These are phyloP conservation scores for Phanerodontia chrysosporium DNA, from an alignment of 768 basidiomycete genomes.

Conservation along the genomic window DNA sequence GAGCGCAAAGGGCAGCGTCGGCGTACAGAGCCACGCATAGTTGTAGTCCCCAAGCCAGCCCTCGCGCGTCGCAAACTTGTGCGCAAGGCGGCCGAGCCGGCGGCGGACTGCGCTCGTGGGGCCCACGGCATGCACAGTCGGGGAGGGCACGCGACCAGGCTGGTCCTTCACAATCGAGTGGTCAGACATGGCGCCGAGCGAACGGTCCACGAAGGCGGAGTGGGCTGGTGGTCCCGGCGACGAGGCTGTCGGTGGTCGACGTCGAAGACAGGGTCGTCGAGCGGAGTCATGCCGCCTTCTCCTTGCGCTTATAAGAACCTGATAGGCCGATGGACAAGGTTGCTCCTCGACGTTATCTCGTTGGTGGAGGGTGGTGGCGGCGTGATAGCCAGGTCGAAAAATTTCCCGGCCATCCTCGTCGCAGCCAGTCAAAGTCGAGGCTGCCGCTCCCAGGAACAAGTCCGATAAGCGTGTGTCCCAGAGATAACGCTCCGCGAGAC, in stretches of 20 bases:
- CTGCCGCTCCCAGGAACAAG: not conserved
- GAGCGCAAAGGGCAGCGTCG: conserved; percentile 52
- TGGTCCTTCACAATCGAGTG: conserved; percentile 28
- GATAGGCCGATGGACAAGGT: not conserved
- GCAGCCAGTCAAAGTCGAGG: not conserved
- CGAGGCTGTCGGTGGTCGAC: not conserved
- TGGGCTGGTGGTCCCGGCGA: not conserved
- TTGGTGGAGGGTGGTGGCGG: conserved; percentile 2
- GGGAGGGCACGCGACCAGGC: conserved; percentile 19
- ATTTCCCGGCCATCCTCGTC: not conserved
- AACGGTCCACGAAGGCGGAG: not conserved
- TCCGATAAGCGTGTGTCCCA: not conserved
- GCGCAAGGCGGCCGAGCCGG: conserved; percentile 16
- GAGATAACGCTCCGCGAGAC: not conserved
- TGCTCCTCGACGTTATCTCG: not conserved
- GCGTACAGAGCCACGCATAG: conserved; percentile 67
- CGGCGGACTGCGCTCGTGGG: conserved; percentile 8
- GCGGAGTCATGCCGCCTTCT: not conserved
- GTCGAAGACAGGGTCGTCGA: not conserved
- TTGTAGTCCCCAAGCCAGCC: conserved; percentile 88
- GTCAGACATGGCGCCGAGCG: conserved; percentile 21
- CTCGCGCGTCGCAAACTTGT: conserved; percentile 44
- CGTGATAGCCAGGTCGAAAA: not conserved
- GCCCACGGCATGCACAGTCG: conserved; percentile 8
- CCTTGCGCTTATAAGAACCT: not conserved